Conservation (phyloP, 139 green algal genomes). For the Chlamydomonas sphaeroides region DNA sequence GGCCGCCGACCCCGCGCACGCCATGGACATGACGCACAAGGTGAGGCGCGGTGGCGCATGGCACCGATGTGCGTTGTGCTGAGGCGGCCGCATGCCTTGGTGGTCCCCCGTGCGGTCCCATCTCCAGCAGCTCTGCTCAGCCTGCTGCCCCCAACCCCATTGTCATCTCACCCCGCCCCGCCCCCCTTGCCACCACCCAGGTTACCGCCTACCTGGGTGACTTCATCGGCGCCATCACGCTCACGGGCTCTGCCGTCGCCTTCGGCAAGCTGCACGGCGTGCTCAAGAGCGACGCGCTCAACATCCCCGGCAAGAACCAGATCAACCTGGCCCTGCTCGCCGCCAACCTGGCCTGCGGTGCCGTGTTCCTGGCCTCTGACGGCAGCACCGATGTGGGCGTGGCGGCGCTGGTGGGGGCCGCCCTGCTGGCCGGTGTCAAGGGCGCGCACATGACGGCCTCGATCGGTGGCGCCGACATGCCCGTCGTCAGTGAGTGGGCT, state of each 20-base stretch:
- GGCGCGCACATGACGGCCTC: constrained; percentile 87
- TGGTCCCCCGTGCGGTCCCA: too few species aligned
- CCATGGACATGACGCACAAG: constrained; percentile 72
- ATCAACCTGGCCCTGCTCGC: constrained; percentile 58
- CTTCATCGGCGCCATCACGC: constrained; percentile 88
- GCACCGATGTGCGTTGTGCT: too few species aligned
- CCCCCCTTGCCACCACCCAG: background rate
- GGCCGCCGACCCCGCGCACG: constrained; percentile 62
- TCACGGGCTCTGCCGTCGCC: constrained; percentile 84
- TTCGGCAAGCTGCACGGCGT: constrained; percentile 93
- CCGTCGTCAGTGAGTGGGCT: too few species aligned
- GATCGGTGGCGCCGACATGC: constrained; percentile 91
- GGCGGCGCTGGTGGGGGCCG: constrained; percentile 67
- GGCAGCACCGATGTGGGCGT: constrained; percentile 32
- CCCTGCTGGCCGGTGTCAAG: constrained; percentile 72
- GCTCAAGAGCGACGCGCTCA: constrained; percentile 70
- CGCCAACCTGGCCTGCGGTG: constrained; percentile 60
- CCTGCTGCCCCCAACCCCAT: too few species aligned
- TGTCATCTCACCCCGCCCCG: too few species aligned
- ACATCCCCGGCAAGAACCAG: constrained; percentile 68
- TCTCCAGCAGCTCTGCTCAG: too few species aligned
- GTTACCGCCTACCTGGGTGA: constrained; percentile 79
- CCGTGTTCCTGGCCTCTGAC: constrained; percentile 36
- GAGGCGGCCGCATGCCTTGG: too few species aligned
- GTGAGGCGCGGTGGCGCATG: too few species aligned